Evolutionary conservation across 2,329 filamentous ascomycete species (phyloP).

Genomic region (Pseudopyrenochaeta lycopersici): DNA sequence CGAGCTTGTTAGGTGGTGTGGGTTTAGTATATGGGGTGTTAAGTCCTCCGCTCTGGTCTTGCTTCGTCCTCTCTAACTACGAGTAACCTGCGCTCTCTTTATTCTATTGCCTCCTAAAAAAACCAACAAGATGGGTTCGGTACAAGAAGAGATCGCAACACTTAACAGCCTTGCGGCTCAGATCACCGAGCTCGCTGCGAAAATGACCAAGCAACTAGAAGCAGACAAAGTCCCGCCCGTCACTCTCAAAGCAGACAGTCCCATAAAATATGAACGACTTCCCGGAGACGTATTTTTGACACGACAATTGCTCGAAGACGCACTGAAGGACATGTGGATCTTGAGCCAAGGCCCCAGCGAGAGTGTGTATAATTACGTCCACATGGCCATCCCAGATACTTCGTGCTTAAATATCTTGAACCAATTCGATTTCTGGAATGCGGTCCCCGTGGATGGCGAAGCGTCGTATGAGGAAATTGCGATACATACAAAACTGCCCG

Average conservation of each 20-base stretch:
- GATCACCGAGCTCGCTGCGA: conserved; percentile 56
- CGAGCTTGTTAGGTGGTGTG: neutral
- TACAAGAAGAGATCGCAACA: conserved; percentile 38
- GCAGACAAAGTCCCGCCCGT: conserved; percentile 56
- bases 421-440: conserved; percentile 62
- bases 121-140: conserved; percentile 24
- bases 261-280: conserved; percentile 52
- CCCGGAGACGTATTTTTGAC: conserved; percentile 56
- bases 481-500: conserved; percentile 29
- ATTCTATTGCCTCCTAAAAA: neutral
- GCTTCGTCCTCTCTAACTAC: neutral
- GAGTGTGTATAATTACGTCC: conserved; percentile 55
- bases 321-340: conserved; percentile 58
- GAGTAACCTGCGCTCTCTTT: neutral
- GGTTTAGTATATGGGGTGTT: neutral
- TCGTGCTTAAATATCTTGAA: conserved; percentile 59
- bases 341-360: conserved; percentile 60
- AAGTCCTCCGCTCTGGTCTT: neutral
- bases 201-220: conserved; percentile 52
- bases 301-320: conserved; percentile 57
- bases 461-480: conserved; percentile 51
- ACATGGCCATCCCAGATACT: conserved; percentile 54
- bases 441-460: conserved; percentile 58
- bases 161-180: conserved; percentile 56
- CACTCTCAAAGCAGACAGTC: conserved; percentile 56